Evolutionary conservation across 306 rosid genomes (phyloP).

Genomic region (Fragaria ananassa): DNA sequence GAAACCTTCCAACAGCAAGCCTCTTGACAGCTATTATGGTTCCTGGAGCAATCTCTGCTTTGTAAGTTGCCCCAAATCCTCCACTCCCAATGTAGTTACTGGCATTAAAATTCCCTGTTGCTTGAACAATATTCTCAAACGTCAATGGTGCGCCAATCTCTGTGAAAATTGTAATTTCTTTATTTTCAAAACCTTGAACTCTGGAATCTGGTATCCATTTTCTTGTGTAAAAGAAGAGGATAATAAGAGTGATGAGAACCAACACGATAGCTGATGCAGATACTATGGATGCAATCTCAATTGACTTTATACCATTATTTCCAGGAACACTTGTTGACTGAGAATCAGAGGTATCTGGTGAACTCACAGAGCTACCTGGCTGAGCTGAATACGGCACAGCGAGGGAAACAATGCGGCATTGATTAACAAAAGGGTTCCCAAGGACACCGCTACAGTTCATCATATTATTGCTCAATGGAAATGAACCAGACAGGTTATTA

Average conservation of each 20-base stretch:
- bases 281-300: conserved; percentile 33
- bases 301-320: conserved; percentile 22
- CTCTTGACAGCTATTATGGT: conserved; percentile 31
- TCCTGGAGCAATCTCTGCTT: conserved; percentile 31
- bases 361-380: neutral
- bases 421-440: conserved; percentile 24
- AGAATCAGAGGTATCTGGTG: conserved; percentile 10
- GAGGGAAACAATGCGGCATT: conserved; percentile 21
- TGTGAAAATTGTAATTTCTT: conserved; percentile 34
- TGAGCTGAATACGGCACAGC: conserved; percentile 15
- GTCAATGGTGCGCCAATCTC: conserved; percentile 30
- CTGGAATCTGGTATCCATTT: conserved; percentile 41
- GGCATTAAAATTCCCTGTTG: conserved; percentile 33
- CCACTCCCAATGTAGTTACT: conserved; percentile 34
- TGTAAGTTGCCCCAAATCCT: conserved; percentile 38
- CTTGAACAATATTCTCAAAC: conserved; percentile 32
- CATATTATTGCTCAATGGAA: conserved; percentile 25
- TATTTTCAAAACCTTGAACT: conserved; percentile 33
- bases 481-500: conserved; percentile 27
- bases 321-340: neutral
- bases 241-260: conserved; percentile 32
- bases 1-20: conserved; percentile 37
- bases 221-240: conserved; percentile 38
- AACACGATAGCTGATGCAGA: conserved; percentile 32
- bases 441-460: conserved; percentile 29